Base-by-base conservation (phyloP, 78 protist genomes). In the slime mould (Dictyostelium discoideum) region DNA sequence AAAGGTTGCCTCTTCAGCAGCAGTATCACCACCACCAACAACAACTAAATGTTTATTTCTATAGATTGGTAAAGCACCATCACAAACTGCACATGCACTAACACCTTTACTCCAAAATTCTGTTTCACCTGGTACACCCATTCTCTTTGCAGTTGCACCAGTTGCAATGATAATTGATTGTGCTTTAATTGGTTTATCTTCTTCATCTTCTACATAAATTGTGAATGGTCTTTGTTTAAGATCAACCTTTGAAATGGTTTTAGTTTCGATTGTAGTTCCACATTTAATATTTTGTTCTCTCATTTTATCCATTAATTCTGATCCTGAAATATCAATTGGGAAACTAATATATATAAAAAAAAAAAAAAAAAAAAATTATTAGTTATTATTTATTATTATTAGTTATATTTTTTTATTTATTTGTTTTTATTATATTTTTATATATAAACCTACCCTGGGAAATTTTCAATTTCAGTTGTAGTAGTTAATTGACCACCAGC, bases 1-100 rank as follows among this genome's bases (percentile, higher is more conserved):
- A 76, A 93, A 97, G 18, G 96, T 42, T 9, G 99, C 99, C 74
- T 98, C 99, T 86, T 97, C 98, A 76, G 90, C 79, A 39, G 99
- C 98, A 1, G 97, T 85, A 65, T 98, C 98, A 73, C 99, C 99
- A 22, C 99, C 99, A 72, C 98, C 98, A 4, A 98, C 96, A 37
- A 98, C 98, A 18, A 60, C 93, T 26, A 98, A 83, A 44, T 88
- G 97, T 69, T 95, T 80, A 63, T 93, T 94, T 20, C 97, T 69
- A 94, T 78, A 98, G 78, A 97, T 74, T 84, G 98, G 97, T n/a
- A 93, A 77, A 2, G 93, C 92, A 42, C 96, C 99, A 69, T 98
- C 98, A 48, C 99, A 98, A 26, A 96, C 96, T 22, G 98, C 98
- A 78, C 99, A 98, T 6, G 98, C 97, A 54, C 96, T 86, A 60